phyloP scores from a whole-genome alignment of 331 rosid species.

The Arachis monticola region DNA sequence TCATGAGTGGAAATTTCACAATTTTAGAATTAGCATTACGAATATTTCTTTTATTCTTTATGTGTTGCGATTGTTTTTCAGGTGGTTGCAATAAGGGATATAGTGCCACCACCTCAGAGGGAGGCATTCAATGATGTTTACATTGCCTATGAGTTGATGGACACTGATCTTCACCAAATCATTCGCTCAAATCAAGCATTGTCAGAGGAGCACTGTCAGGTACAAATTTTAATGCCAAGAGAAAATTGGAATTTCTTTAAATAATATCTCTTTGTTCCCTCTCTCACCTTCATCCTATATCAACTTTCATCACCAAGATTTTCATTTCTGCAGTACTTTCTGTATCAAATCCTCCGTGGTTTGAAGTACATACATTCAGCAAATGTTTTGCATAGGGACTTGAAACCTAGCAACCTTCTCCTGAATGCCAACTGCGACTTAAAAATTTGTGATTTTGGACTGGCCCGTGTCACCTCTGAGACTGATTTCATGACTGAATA shows the following conservation, averaged over 20 bases:
- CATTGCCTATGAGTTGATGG: slow-evolving; percentile 99
- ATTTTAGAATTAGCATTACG: background rate
- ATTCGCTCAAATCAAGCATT: slow-evolving; percentile 94
- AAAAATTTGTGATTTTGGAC: slow-evolving; percentile 97
- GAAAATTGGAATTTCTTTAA: background rate
- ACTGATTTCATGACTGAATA: slow-evolving; percentile 99
- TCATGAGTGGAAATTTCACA: background rate
- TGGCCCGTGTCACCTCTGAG: slow-evolving; percentile 99
- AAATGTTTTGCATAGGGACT: slow-evolving; percentile 96
- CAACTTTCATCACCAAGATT: background rate
- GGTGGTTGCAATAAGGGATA: slow-evolving; percentile 98
- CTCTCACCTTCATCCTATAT: slow-evolving; percentile 7
- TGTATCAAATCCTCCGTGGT: slow-evolving; percentile 98
- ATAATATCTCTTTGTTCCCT: slow-evolving; percentile 4
- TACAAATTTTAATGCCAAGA: slow-evolving; percentile 24
- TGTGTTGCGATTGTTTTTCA: slow-evolving; percentile 40
- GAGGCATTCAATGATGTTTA: slow-evolving; percentile 86
- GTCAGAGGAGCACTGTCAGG: slow-evolving; percentile 99
- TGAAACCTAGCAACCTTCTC: slow-evolving; percentile 98
- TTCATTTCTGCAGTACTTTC: slow-evolving; percentile 78
- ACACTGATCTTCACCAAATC: slow-evolving; percentile 97
- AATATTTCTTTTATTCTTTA: slow-evolving; percentile 15
- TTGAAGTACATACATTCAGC: slow-evolving; percentile 99
- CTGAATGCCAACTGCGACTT: slow-evolving; percentile 97
- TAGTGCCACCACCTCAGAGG: slow-evolving; percentile 94